phyloP scores from a whole-genome alignment of 805 yeast species.

The Zygoascus bituminiphila region DNA sequence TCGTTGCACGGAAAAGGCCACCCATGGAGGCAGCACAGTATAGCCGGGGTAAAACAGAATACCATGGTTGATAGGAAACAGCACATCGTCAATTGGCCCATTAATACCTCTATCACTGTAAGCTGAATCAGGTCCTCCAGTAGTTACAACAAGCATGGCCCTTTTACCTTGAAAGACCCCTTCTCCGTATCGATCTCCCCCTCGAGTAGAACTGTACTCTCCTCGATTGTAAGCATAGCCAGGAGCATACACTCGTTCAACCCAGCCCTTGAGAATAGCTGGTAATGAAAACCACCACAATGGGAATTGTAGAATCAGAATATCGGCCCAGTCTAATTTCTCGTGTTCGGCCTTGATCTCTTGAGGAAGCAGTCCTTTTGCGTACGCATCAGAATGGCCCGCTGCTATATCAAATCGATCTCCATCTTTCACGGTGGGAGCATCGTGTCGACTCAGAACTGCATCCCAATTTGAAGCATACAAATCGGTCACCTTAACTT shows the following conservation, averaged over 20 bases:
- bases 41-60: background rate
- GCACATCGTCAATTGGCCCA: background rate
- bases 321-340: slow-evolving; percentile 1
- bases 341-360: slow-evolving; percentile 1
- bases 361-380: background rate
- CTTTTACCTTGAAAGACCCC: background rate
- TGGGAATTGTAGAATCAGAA: slow-evolving; percentile 1
- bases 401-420: background rate
- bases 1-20: background rate
- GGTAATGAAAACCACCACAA: slow-evolving; percentile 1
- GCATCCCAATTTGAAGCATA: background rate
- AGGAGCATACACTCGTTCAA: background rate
- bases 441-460: background rate
- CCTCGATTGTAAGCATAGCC: slow-evolving; percentile 1
- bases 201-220: background rate
- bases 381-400: background rate
- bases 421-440: background rate
- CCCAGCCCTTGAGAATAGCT: slow-evolving; percentile 3
- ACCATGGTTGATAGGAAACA: background rate
- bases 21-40: slow-evolving; percentile 2
- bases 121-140: background rate
- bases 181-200: background rate
- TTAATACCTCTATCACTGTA: background rate
- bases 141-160: background rate
- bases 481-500: slow-evolving; percentile 2